phyloP scores from a whole-genome alignment of 108 stramenopile genomes.

The Nannochloropsis gaditana region DNA sequence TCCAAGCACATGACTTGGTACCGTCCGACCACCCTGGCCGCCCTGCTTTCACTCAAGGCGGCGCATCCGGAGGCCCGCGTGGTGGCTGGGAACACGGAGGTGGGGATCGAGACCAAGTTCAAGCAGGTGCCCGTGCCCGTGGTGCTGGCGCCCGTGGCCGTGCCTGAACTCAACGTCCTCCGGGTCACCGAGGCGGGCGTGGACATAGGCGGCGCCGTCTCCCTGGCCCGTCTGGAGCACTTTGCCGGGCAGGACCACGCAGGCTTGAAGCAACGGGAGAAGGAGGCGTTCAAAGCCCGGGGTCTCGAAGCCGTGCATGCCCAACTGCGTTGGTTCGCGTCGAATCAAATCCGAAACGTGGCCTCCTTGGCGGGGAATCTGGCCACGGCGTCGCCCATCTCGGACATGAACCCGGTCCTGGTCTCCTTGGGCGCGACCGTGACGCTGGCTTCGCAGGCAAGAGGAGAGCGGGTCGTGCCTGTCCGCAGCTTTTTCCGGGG shows the following conservation, averaged over 20 bases:
- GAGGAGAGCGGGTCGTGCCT: conserved; percentile 57
- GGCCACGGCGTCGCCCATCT: conserved; percentile 86
- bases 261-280: background rate
- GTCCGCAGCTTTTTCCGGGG: conserved; percentile 77
- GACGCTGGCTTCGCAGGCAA: conserved; percentile 57
- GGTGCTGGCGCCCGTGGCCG: conserved; percentile 32
- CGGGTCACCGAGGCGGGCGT: conserved; percentile 7
- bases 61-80: conserved; percentile 66
- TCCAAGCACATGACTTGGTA: conserved; percentile 68
- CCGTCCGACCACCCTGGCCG: conserved; percentile 67
- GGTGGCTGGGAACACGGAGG: conserved; percentile 89
- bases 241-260: background rate
- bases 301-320: conserved; percentile 65
- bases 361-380: conserved; percentile 88
- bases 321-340: conserved; percentile 93
- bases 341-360: conserved; percentile 88
- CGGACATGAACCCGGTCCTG: conserved; percentile 89
- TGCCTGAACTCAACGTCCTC: conserved; percentile 39
- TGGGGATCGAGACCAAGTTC: conserved; percentile 57
- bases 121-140: conserved; percentile 31
- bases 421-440: conserved; percentile 63
- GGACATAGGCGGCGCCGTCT: conserved; percentile 39
- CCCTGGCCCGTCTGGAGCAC: conserved; percentile 36
- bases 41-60: conserved; percentile 67
- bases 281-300: background rate